A percentile compares a stretch with the other conserved stretches of the same genome.
Conservation (phyloP, 768 basidiomycete genomes). For the Amanita jacksonii region DNA sequence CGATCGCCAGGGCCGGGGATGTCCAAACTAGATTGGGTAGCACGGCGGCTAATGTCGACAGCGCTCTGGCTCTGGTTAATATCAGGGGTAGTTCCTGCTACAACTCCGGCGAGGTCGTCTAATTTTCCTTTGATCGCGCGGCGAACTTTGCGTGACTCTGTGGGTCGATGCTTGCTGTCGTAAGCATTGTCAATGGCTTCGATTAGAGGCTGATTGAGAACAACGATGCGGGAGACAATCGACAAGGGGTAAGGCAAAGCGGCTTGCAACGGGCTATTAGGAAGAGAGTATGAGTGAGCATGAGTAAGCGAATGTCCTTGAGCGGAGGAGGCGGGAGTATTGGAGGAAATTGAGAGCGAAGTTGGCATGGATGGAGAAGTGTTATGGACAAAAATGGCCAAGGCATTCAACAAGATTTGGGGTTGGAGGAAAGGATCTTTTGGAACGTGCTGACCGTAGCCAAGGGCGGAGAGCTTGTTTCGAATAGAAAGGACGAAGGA, state of each 20-base stretch:
- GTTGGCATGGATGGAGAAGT: conserved; percentile 16
- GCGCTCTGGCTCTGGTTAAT: conserved; percentile 16
- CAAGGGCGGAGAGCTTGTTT: conserved; percentile 59
- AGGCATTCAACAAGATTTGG: conserved; percentile 39
- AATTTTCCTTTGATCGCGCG: conserved; percentile 53
- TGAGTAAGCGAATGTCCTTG: conserved; percentile 7
- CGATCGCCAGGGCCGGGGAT: conserved; percentile 5
- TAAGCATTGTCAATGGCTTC: conserved; percentile 39
- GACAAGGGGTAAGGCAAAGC: conserved; percentile 9
- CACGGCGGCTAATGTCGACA: conserved; percentile 2
- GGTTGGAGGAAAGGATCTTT: conserved; percentile 78
- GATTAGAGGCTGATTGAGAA: conserved; percentile 37
- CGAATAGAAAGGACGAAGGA: conserved; percentile 58
- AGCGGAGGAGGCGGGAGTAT: neutral
- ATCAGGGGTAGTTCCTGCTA: conserved; percentile 21
- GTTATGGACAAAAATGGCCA: conserved; percentile 28
- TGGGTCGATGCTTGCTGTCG: conserved; percentile 33
- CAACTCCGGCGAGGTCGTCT: conserved; percentile 35
- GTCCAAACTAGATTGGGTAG: conserved; percentile 4
- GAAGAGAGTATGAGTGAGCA: conserved; percentile 10
- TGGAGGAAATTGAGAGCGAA: conserved; percentile 15
- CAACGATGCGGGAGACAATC: conserved; percentile 9
- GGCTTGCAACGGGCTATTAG: conserved; percentile 6
- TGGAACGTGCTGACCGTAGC: conserved; percentile 37
- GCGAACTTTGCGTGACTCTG: conserved; percentile 52